These are phyloP conservation scores for Volvariella surrecta DNA, from an alignment of 1,284 basidiomycete species.

Conservation along the genomic window DNA sequence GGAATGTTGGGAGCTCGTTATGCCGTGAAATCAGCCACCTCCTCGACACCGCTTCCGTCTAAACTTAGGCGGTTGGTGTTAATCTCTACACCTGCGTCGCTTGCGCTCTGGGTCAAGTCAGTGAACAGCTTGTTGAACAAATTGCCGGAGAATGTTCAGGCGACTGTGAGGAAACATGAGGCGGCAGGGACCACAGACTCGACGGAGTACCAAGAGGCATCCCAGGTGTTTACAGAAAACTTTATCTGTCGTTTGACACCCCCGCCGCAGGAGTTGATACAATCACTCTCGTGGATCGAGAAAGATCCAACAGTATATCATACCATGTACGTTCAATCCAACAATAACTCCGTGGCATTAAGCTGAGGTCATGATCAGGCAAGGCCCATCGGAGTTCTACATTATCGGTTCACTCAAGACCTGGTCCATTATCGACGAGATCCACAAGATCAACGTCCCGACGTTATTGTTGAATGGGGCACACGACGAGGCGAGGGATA, in stretches of 20 bases:
- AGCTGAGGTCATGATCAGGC: conserved; percentile 25
- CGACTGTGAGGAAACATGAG: conserved; percentile 22
- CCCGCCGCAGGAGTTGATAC: conserved; percentile 27
- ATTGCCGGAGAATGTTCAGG: conserved; percentile 30
- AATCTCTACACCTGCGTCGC: conserved; percentile 28
- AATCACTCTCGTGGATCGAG: conserved; percentile 24
- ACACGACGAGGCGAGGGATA: conserved; percentile 43
- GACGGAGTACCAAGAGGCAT: conserved; percentile 37
- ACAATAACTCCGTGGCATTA: too few species aligned
- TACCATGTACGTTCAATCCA: conserved; percentile 27
- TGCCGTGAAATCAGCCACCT: conserved; percentile 16
- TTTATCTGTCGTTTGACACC: conserved; percentile 39
- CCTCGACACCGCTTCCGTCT: background rate
- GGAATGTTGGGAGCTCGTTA: conserved; percentile 35
- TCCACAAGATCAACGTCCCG: conserved; percentile 35
- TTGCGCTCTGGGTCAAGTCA: conserved; percentile 27
- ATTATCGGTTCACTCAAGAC: conserved; percentile 24
- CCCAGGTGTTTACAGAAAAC: conserved; percentile 30
- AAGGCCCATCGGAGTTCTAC: conserved; percentile 9
- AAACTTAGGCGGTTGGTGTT: conserved; percentile 35
- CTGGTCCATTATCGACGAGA: conserved; percentile 37
- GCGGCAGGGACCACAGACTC: conserved; percentile 31
- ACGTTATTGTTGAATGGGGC: conserved; percentile 45
- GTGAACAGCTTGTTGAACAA: conserved; percentile 22
- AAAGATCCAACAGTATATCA: conserved; percentile 41